A percentile compares a stretch with the other conserved stretches of the same genome.
Conservation (phyloP, 2,329 filamentous ascomycete genomes). For the Cladophialophora yegresii region DNA sequence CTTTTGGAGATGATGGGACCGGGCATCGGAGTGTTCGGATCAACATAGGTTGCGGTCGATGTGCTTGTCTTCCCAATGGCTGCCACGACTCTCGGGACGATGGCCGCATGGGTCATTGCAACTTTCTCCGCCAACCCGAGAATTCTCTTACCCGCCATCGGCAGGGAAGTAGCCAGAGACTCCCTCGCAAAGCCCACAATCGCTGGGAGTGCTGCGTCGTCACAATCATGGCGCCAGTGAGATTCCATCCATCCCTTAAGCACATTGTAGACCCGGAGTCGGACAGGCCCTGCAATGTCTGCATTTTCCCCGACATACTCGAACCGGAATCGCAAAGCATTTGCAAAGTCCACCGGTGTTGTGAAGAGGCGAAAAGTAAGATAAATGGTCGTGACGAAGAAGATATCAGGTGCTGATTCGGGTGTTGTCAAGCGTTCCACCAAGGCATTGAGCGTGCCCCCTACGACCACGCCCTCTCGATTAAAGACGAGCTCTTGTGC, state of each 20-base stretch:
- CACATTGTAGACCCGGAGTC: slow-evolving; percentile 89
- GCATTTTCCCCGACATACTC: slow-evolving; percentile 83
- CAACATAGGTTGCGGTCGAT: slow-evolving; percentile 68
- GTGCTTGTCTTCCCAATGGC: slow-evolving; percentile 87
- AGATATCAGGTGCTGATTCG: slow-evolving; percentile 85
- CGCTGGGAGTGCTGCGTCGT: slow-evolving; percentile 71
- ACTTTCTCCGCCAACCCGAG: slow-evolving; percentile 79
- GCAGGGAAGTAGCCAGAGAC: slow-evolving; percentile 68
- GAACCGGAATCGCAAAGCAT: slow-evolving; percentile 84
- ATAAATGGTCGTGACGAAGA: slow-evolving; percentile 93
- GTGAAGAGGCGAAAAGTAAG: slow-evolving; percentile 94
- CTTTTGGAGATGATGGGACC: slow-evolving; percentile 70
- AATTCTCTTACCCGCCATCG: slow-evolving; percentile 77
- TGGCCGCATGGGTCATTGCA: slow-evolving; percentile 67
- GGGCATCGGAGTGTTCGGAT: slow-evolving; percentile 71
- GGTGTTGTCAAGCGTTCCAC: slow-evolving; percentile 94
- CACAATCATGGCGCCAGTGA: slow-evolving; percentile 84
- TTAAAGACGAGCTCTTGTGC: slow-evolving; percentile 90
- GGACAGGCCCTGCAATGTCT: slow-evolving; percentile 74
- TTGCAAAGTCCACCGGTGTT: slow-evolving; percentile 73
- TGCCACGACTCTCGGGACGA: slow-evolving; percentile 80
- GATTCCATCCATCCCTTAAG: slow-evolving; percentile 98
- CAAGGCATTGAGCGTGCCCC: slow-evolving; percentile 83
- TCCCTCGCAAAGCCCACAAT: slow-evolving; percentile 79
- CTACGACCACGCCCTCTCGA: slow-evolving; percentile 92